phyloP scores from a whole-genome alignment of 2,329 filamentous ascomycete genomes.

The Penicillium sp. region DNA sequence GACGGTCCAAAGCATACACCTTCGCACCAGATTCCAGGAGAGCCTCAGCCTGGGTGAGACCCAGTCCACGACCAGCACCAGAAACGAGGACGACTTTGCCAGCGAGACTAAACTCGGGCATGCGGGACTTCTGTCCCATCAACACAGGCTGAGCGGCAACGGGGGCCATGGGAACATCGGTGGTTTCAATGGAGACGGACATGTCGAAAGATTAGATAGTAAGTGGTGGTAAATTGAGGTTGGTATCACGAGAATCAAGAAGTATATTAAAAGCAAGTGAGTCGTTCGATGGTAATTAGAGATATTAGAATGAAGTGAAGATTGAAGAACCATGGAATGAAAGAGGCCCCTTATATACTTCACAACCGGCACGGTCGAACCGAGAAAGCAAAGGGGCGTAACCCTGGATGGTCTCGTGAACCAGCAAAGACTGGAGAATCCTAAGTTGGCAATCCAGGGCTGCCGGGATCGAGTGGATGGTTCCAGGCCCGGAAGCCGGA shows the following conservation, averaged over 20 bases:
- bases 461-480: background rate
- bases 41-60: slow-evolving; percentile 67
- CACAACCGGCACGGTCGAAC: background rate
- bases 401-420: slow-evolving; percentile 12
- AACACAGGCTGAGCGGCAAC: slow-evolving; percentile 25
- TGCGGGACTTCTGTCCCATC: slow-evolving; percentile 33
- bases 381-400: background rate
- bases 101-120: slow-evolving; percentile 70
- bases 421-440: slow-evolving; percentile 8
- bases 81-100: slow-evolving; percentile 66
- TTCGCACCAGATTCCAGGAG: slow-evolving; percentile 68
- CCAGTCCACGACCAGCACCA: slow-evolving; percentile 65
- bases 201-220: slow-evolving; percentile 16
- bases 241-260: background rate
- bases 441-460: slow-evolving; percentile 4
- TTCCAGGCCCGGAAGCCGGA: background rate
- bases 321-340: background rate
- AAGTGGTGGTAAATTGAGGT: slow-evolving; percentile 1
- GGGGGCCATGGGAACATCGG: slow-evolving; percentile 22
- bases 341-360: background rate
- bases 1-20: slow-evolving; percentile 43
- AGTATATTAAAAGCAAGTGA: too few species aligned
- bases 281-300: too few species aligned
- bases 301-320: slow-evolving; percentile 3
- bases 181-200: slow-evolving; percentile 34